Conservation (phyloP, 164 flowering plant genomes). For the Macadamia integrifolia region DNA sequence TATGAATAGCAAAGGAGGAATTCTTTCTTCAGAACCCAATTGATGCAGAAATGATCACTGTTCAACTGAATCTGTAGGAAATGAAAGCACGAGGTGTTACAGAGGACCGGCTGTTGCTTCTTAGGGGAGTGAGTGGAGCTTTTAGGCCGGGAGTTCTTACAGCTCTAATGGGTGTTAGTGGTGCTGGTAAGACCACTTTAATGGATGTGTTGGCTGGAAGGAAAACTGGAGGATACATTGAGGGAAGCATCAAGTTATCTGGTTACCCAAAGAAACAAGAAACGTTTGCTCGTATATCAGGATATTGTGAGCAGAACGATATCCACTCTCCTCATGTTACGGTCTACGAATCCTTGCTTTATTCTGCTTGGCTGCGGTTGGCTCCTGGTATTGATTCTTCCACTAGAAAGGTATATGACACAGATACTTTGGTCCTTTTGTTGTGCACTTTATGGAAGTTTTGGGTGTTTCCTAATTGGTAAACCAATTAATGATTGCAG, state of each 20-base stretch:
- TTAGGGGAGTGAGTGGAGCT: slow-evolving; percentile 58
- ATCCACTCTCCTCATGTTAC: slow-evolving; percentile 40
- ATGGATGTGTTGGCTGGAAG: slow-evolving; percentile 44
- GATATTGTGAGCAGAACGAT: slow-evolving; percentile 35
- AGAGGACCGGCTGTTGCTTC: slow-evolving; percentile 43
- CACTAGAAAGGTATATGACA: slow-evolving; percentile 20
- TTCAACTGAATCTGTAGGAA: slow-evolving; percentile 29
- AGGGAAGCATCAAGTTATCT: slow-evolving; percentile 28
- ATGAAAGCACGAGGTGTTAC: slow-evolving; percentile 51
- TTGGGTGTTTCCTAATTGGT: neutral
- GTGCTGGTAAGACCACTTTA: slow-evolving; percentile 70
- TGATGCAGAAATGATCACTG: neutral
- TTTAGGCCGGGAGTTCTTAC: slow-evolving; percentile 73
- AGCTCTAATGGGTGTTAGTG: slow-evolving; percentile 71
- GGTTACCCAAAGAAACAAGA: slow-evolving; percentile 41
- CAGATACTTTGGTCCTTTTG: neutral
- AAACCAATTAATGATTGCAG: slow-evolving; percentile 10
- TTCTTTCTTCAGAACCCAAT: no score
- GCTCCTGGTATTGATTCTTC: slow-evolving; percentile 25
- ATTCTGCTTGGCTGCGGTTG: slow-evolving; percentile 37
- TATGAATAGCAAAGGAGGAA: no score
- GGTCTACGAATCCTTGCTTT: slow-evolving; percentile 31
- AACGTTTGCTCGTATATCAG: slow-evolving; percentile 36
- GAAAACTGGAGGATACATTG: slow-evolving; percentile 34
- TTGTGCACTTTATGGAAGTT: neutral